A percentile compares a stretch with the other conserved stretches of the same genome.
phyloP scores from a whole-genome alignment of 176 grass and related monocot genomes.

The Musa itinerans region DNA sequence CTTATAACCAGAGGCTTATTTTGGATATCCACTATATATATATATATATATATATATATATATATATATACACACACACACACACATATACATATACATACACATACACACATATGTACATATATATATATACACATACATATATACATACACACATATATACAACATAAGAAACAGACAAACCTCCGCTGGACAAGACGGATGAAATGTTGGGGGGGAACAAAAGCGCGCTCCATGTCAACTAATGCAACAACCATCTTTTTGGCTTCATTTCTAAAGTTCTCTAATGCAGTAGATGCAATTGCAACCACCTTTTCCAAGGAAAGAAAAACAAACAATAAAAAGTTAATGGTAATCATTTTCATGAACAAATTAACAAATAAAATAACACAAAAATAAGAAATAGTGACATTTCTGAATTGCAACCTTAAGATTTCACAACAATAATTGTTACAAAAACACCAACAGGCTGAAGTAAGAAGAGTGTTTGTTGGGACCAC shows the following conservation, averaged over 20 bases:
- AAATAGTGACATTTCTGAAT: not conserved
- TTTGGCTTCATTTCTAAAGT: slow-evolving; percentile 67
- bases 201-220: slow-evolving; percentile 82
- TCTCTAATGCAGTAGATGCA: slow-evolving; percentile 58
- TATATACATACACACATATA: not conserved
- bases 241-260: slow-evolving; percentile 78
- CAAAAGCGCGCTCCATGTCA: slow-evolving; percentile 80
- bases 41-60: no score
- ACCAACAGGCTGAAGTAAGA: not conserved
- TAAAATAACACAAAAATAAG: not conserved
- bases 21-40: not conserved
- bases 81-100: no score
- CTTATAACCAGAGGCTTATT: not conserved
- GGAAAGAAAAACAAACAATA: slow-evolving; percentile 10
- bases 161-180: not conserved
- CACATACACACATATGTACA: no score
- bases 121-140: no score
- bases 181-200: slow-evolving; percentile 73
- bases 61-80: no score
- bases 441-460: not conserved
- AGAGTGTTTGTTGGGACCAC: no score
- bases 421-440: not conserved
- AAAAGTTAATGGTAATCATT: not conserved
- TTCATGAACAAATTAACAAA: not conserved
- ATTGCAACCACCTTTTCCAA: slow-evolving; percentile 59